These are phyloP conservation scores for Fusarium piperis DNA, from an alignment of 2,329 filamentous ascomycete genomes.

Conservation along the genomic window DNA sequence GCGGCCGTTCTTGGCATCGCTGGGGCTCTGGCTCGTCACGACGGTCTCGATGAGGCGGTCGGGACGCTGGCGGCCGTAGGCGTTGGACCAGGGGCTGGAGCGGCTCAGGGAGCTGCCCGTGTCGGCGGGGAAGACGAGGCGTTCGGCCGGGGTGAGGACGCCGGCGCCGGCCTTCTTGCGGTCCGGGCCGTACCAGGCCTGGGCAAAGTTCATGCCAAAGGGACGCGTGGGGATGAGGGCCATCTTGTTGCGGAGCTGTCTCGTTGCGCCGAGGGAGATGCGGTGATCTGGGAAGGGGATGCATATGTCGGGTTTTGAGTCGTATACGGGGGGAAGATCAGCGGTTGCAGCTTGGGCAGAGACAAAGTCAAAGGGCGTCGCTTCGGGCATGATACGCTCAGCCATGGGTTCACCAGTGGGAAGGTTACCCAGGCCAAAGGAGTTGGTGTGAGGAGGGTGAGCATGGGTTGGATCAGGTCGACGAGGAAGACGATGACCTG, in stretches of 20 bases:
- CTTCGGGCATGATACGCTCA: constrained; percentile 49
- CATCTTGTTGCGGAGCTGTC: constrained; percentile 57
- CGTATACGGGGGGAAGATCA: constrained; percentile 71
- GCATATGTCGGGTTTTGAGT: constrained; percentile 70
- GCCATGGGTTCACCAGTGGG: constrained; percentile 71
- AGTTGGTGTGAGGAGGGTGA: constrained; percentile 54
- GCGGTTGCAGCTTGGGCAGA: constrained; percentile 62
- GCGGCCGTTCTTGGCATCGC: constrained; percentile 65
- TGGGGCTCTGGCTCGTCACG: constrained; percentile 60
- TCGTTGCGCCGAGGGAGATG: constrained; percentile 53
- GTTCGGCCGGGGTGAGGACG: constrained; percentile 52
- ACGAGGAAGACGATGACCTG: constrained; percentile 66
- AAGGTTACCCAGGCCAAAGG: constrained; percentile 62
- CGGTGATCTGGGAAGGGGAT: constrained; percentile 76
- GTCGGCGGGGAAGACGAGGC: constrained; percentile 51
- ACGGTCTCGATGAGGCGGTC: constrained; percentile 69
- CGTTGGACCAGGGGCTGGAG: constrained; percentile 51
- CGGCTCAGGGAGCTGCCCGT: constrained; percentile 44
- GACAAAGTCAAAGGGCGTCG: constrained; percentile 69
- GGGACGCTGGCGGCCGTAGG: constrained; percentile 64
- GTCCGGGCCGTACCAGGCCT: constrained; percentile 53
- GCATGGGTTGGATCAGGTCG: constrained; percentile 71
- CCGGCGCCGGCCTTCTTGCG: constrained; percentile 40
- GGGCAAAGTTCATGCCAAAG: constrained; percentile 61
- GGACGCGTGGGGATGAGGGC: constrained; percentile 68